phyloP scores from a whole-genome alignment of 148 eudicot genomes.

The Simmondsia chinensis region DNA sequence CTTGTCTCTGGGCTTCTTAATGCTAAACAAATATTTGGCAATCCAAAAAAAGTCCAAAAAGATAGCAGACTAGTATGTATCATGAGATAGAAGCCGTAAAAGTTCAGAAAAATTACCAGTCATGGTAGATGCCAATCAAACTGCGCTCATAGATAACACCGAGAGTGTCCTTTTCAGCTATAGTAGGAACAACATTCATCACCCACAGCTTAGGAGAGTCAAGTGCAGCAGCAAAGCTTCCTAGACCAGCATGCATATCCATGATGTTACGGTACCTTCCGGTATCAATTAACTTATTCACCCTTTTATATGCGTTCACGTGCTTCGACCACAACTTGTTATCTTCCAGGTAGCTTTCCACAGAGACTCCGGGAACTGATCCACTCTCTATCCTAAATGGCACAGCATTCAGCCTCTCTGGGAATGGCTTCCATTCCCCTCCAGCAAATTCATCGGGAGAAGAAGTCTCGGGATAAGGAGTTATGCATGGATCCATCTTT shows the following conservation, averaged over 20 bases:
- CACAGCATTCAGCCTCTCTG: constrained; percentile 33
- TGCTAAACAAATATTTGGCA: no score
- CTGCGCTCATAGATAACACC: constrained; percentile 48
- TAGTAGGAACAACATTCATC: constrained; percentile 47
- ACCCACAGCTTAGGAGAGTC: constrained; percentile 44
- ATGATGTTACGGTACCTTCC: constrained; percentile 52
- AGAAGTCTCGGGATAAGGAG: constrained; percentile 34
- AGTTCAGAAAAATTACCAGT: constrained; percentile 26
- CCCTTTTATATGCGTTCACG: constrained; percentile 29
- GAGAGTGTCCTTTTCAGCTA: constrained; percentile 33
- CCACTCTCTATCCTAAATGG: constrained; percentile 35
- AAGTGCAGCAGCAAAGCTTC: constrained; percentile 44
- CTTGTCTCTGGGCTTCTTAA: no score
- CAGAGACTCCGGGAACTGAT: constrained; percentile 25
- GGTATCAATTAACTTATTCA: constrained; percentile 34
- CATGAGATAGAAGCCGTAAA: background rate
- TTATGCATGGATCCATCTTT: constrained; percentile 44
- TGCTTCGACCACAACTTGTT: constrained; percentile 35
- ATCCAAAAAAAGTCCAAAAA: no score
- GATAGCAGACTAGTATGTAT: background rate
- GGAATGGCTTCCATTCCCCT: constrained; percentile 37
- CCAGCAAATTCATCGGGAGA: constrained; percentile 32
- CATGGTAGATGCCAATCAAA: constrained; percentile 48
- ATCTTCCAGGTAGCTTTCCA: constrained; percentile 28
- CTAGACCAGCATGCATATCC: constrained; percentile 52